phyloP scores from a whole-genome alignment of 768 basidiomycete species.

The Hericium alpestre region DNA sequence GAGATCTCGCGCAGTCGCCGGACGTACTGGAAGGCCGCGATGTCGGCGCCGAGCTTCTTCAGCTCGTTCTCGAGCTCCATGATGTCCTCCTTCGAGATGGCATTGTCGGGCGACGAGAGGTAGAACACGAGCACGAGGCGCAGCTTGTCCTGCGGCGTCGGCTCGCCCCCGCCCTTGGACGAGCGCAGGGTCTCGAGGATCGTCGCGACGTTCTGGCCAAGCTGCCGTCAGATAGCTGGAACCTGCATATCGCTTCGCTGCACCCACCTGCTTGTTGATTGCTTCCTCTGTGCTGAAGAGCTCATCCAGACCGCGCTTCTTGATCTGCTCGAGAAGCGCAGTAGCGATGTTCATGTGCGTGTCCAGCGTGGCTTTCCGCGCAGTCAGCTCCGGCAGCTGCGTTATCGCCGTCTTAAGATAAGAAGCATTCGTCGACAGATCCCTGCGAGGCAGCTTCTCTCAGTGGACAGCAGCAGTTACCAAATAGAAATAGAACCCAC shows the following conservation, averaged over 20 bases:
- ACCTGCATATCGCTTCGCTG: neutral
- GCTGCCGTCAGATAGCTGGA: neutral
- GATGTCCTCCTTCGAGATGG: slow-evolving; percentile 80
- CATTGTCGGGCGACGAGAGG: slow-evolving; percentile 73
- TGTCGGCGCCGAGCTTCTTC: slow-evolving; percentile 69
- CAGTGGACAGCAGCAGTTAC: neutral
- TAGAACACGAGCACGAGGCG: slow-evolving; percentile 94
- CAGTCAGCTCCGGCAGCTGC: slow-evolving; percentile 90
- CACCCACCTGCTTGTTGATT: slow-evolving; percentile 72
- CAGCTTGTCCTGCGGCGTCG: slow-evolving; percentile 76
- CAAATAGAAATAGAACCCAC: slow-evolving; percentile 36
- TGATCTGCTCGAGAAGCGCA: slow-evolving; percentile 88
- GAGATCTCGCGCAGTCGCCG: slow-evolving; percentile 85
- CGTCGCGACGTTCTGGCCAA: slow-evolving; percentile 52
- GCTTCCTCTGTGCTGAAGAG: slow-evolving; percentile 96
- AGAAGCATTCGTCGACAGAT: slow-evolving; percentile 85
- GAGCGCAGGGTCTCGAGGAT: slow-evolving; percentile 84
- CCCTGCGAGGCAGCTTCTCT: slow-evolving; percentile 32
- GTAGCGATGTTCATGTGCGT: slow-evolving; percentile 99
- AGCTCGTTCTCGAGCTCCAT: slow-evolving; percentile 81
- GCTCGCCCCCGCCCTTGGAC: slow-evolving; percentile 50
- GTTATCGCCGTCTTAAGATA: slow-evolving; percentile 97
- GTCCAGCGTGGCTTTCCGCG: slow-evolving; percentile 91
- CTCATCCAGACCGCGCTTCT: slow-evolving; percentile 88
- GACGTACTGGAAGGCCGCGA: slow-evolving; percentile 84